A percentile compares a stretch with the other conserved stretches of the same genome.
These are phyloP conservation scores for Kwoniella dendrophila DNA, from an alignment of 768 basidiomycete genomes.

Conservation along the genomic window DNA sequence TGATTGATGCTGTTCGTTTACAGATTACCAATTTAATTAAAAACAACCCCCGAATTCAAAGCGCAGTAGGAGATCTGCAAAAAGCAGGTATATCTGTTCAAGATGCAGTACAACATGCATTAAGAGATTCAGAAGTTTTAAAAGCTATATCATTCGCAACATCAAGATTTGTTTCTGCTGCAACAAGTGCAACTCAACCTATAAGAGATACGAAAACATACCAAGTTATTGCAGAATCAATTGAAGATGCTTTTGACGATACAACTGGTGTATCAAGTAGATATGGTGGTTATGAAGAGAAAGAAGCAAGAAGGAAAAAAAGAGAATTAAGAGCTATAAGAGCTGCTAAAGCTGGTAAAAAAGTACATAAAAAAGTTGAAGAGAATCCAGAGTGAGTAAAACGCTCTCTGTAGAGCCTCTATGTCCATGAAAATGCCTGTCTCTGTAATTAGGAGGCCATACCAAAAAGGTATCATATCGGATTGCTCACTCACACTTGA, in stretches of 20 bases:
- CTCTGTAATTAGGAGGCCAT: too few species aligned
- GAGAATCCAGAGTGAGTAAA: conserved; percentile 84
- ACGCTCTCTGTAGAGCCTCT: too few species aligned
- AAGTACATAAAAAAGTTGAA: conserved; percentile 61
- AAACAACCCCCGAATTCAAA: conserved; percentile 87
- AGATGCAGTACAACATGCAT: conserved; percentile 89
- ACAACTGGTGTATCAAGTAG: conserved; percentile 65
- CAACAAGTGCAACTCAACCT: conserved; percentile 89
- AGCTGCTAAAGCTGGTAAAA: conserved; percentile 72
- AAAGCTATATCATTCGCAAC: conserved; percentile 85
- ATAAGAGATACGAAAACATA: conserved; percentile 94
- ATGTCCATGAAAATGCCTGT: too few species aligned
- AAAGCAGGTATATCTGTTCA: conserved; percentile 69
- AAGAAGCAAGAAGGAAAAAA: conserved; percentile 79
- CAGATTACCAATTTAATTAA: conserved; percentile 91
- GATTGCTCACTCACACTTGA: too few species aligned
- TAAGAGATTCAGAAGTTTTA: conserved; percentile 92
- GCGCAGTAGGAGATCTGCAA: conserved; percentile 88
- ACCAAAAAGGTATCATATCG: too few species aligned
- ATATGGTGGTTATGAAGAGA: conserved; percentile 94
- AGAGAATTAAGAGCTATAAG: conserved; percentile 79
- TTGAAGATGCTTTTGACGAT: conserved; percentile 91
- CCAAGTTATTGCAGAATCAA: conserved; percentile 82
- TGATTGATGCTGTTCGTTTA: neutral
- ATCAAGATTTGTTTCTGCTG: conserved; percentile 79